phyloP scores from a whole-genome alignment of 1,139 yeast genomes.

The Arxiozyma telluris region DNA sequence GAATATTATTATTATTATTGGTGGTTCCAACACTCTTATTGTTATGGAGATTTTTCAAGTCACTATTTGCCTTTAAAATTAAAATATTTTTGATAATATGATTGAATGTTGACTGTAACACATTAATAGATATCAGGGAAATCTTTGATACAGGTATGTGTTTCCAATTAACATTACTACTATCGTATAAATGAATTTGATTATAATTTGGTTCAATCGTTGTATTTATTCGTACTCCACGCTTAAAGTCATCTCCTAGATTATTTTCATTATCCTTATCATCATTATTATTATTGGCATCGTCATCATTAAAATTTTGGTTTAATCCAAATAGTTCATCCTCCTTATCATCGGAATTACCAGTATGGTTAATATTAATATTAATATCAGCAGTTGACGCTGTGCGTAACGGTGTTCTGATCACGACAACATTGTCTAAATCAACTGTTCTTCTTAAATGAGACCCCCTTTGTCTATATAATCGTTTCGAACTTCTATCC shows the following conservation, averaged over 20 bases:
- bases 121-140: conserved; percentile 20
- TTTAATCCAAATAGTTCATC: background rate
- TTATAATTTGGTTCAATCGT: background rate
- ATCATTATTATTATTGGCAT: too few relatives aligned
- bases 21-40: background rate
- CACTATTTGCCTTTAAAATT: conserved; percentile 14
- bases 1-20: background rate
- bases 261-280: too few relatives aligned
- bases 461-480: conserved; percentile 24
- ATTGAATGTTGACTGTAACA: conserved; percentile 12
- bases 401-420: conserved; percentile 11
- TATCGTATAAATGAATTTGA: background rate
- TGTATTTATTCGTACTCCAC: background rate
- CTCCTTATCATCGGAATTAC: background rate
- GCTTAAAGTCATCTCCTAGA: background rate
- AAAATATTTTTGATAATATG: conserved; percentile 15
- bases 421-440: conserved; percentile 13
- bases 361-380: background rate
- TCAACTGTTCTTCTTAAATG: conserved; percentile 18
- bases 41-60: conserved; percentile 9
- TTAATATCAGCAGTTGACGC: conserved; percentile 4
- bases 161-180: background rate
- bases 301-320: background rate
- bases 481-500: conserved; percentile 12
- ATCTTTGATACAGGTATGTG: conserved; percentile 16